Percentiles rank a stretch among this genome's conserved stretches.
Evolutionary conservation across 371 early-diverging fungal species (phyloP).

Genomic region (Mucor mucedo): DNA sequence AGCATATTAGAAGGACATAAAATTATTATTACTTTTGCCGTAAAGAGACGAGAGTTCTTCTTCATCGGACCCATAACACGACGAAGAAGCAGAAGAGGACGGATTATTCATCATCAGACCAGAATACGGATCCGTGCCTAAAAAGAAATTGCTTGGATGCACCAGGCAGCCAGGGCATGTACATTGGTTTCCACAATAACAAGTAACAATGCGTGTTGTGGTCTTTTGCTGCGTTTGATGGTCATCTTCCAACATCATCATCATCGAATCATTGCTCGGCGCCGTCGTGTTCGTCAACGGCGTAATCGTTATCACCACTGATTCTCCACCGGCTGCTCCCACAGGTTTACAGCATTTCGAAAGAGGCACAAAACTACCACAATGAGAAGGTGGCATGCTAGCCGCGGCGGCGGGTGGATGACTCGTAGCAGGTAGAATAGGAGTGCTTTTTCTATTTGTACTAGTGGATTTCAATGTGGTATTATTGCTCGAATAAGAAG

Average conservation of each 20-base stretch:
- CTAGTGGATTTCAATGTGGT: background rate
- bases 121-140: conserved; percentile 40
- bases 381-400: conserved; percentile 13
- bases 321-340: conserved; percentile 31
- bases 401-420: conserved; percentile 4
- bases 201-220: conserved; percentile 43
- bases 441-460: background rate
- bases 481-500: background rate
- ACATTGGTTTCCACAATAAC: conserved; percentile 39
- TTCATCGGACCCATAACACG: conserved; percentile 40
- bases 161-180: conserved; percentile 47
- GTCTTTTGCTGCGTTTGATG: conserved; percentile 6
- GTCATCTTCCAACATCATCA: conserved; percentile 11
- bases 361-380: conserved; percentile 38
- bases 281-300: conserved; percentile 26
- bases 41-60: conserved; percentile 18
- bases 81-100: conserved; percentile 35
- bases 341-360: conserved; percentile 21
- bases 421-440: background rate
- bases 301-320: conserved; percentile 53
- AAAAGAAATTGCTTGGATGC: conserved; percentile 38
- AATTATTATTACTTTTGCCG: conserved; percentile 7
- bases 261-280: background rate
- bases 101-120: conserved; percentile 22
- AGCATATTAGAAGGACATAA: conserved; percentile 49